These are phyloP conservation scores for Zymoseptoria crescenta DNA, from an alignment of 2,329 filamentous ascomycete species.

Conservation along the genomic window DNA sequence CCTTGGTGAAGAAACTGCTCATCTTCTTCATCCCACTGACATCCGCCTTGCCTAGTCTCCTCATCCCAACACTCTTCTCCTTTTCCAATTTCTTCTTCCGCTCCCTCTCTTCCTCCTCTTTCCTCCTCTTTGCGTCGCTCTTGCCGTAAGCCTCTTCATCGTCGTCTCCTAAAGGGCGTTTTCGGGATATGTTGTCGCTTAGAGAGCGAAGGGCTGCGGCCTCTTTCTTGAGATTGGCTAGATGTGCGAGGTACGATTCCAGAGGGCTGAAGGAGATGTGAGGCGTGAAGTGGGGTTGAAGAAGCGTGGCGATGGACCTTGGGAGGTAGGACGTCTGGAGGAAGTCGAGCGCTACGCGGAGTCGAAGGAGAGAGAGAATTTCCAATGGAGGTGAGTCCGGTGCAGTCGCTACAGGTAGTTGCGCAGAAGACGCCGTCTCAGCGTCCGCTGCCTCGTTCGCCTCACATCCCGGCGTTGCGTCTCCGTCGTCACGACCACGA, in stretches of 20 bases:
- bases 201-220: constrained; percentile 60
- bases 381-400: constrained; percentile 24
- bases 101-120: constrained; percentile 81
- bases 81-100: constrained; percentile 72
- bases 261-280: constrained; percentile 61
- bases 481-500: constrained; percentile 14
- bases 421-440: constrained; percentile 23
- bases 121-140: constrained; percentile 73
- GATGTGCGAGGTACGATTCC: constrained; percentile 57
- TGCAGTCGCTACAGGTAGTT: constrained; percentile 15
- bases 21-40: constrained; percentile 94
- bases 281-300: constrained; percentile 40
- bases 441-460: constrained; percentile 11
- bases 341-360: constrained; percentile 58
- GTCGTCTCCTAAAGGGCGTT: constrained; percentile 49
- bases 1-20: constrained; percentile 83
- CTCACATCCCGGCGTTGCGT: constrained; percentile 10
- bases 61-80: constrained; percentile 48
- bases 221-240: constrained; percentile 63
- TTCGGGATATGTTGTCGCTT: constrained; percentile 60
- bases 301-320: constrained; percentile 33
- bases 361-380: constrained; percentile 53
- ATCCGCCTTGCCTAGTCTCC: constrained; percentile 81
- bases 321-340: constrained; percentile 56
- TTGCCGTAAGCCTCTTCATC: constrained; percentile 55